Conservation (phyloP, 495 filamentous ascomycete species). For the Penicillium egyptiacum region DNA sequence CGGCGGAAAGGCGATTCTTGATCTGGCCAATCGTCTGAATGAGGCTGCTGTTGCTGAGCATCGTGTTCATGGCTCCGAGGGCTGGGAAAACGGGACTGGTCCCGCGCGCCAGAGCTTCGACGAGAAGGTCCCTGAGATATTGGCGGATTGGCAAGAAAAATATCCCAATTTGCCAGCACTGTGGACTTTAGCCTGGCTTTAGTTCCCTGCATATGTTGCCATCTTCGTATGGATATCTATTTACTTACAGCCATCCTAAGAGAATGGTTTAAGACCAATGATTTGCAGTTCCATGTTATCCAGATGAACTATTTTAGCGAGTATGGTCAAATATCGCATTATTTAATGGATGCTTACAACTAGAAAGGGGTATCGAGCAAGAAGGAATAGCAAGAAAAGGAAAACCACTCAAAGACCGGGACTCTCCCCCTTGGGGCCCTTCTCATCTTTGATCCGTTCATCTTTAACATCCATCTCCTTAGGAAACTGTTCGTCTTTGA, state of each 20-base stretch:
- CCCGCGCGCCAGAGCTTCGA: constrained; percentile 77
- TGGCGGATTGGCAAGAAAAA: constrained; percentile 94
- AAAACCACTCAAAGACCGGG: background rate
- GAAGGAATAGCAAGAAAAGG: background rate
- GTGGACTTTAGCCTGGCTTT: constrained; percentile 98
- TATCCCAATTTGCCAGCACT: constrained; percentile 88
- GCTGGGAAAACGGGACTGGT: constrained; percentile 68
- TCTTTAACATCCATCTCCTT: background rate
- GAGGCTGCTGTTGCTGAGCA: constrained; percentile 77
- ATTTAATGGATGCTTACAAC: background rate
- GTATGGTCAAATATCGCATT: background rate
- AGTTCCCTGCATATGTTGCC: constrained; percentile 10
- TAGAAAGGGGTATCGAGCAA: constrained; percentile 7
- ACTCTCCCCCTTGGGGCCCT: background rate
- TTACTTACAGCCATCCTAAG: background rate
- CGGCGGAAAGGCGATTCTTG: constrained; percentile 88
- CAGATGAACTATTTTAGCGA: background rate
- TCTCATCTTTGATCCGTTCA: background rate
- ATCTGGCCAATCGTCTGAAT: constrained; percentile 85
- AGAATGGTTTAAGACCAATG: constrained; percentile 3
- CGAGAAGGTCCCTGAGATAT: constrained; percentile 86
- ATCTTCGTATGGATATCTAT: background rate
- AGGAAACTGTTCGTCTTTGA: background rate
- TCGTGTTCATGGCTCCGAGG: constrained; percentile 56
- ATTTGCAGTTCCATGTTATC: background rate